These are phyloP conservation scores for Penicillium frequentans DNA, from an alignment of 2,329 filamentous ascomycete species.

Conservation along the genomic window DNA sequence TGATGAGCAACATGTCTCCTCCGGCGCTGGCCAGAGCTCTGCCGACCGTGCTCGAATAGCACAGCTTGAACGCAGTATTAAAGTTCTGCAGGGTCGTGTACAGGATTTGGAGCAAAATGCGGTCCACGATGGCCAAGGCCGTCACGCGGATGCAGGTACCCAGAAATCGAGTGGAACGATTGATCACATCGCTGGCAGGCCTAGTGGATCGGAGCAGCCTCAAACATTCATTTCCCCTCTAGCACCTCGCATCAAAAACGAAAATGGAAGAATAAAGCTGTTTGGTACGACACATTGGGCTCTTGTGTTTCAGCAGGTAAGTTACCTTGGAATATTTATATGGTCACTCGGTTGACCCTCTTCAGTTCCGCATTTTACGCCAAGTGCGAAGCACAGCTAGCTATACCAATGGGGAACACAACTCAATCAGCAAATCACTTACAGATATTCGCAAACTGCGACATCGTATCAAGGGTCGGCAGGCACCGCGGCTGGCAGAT, in stretches of 20 bases:
- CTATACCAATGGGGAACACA: constrained; percentile 7
- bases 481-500: constrained; percentile 14
- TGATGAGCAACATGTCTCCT: background rate
- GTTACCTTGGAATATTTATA: fast-evolving
- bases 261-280: constrained; percentile 4
- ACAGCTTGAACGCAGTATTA: constrained; percentile 13
- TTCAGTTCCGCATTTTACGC: constrained; percentile 12
- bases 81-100: constrained; percentile 9
- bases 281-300: constrained; percentile 20
- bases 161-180: background rate
- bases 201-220: background rate
- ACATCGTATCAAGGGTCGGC: constrained; percentile 20
- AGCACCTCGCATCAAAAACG: constrained; percentile 9
- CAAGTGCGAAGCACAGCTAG: constrained; percentile 10
- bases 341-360: background rate
- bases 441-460: constrained; percentile 21
- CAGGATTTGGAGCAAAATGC: background rate
- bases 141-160: background rate
- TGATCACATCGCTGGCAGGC: background rate
- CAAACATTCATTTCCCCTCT: constrained; percentile 13
- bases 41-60: constrained; percentile 8
- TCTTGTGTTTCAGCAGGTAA: constrained; percentile 14
- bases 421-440: constrained; percentile 11
- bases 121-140: background rate
- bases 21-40: background rate